Base-by-base conservation (phyloP, 768 basidiomycete genomes). In the Porphyrellus cyaneotinctus region DNA sequence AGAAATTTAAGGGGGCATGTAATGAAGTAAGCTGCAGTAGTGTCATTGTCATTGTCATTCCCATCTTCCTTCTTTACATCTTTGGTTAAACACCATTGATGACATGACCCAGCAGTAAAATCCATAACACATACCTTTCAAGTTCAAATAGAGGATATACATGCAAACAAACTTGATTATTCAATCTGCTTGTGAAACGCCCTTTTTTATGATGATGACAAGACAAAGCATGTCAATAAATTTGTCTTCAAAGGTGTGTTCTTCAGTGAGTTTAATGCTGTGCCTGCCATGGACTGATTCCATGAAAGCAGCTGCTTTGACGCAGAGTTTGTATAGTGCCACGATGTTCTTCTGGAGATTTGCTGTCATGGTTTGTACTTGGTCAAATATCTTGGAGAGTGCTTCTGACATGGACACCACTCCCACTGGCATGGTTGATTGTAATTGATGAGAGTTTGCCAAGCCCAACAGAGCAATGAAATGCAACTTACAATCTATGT, bases 311-410 rank as follows among this genome's bases (percentile, higher is more conserved):
- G 85, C 82, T 12, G 85, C 85, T 48, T 87, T 77, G 5, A 70
- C 51, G 51, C 95, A 91, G 38, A 95, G 70, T 67, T 91, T 91
- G 74, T 90, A 77, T 4, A 97, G 78, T 0, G 84, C 82, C 38
- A 91, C 84, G 47, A 85, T 74, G 70, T 95, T 95, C 76, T 97
- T 97, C 56, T 86, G 84, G 69, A 97, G 94, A 66, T 90, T 93
- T 10, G 88, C 83, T 15, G 76, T 69, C 0, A 86, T 82, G 8
- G 66, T 72, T 66, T 94, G 91, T 0, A 77, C 88, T 70, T 95
- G 88, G 26, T 87, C 82, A 56, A 95, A 89, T n/a, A n/a, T n/a
- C n/a, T n/a, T n/a, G n/a, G n/a, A n/a, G n/a, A n/a, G n/a, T n/a
- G n/a, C n/a, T n/a, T n/a, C n/a, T n/a, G n/a, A n/a, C n/a, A n/a